These are phyloP conservation scores for Calocybe indica DNA, from an alignment of 768 basidiomycete species.

Conservation along the genomic window DNA sequence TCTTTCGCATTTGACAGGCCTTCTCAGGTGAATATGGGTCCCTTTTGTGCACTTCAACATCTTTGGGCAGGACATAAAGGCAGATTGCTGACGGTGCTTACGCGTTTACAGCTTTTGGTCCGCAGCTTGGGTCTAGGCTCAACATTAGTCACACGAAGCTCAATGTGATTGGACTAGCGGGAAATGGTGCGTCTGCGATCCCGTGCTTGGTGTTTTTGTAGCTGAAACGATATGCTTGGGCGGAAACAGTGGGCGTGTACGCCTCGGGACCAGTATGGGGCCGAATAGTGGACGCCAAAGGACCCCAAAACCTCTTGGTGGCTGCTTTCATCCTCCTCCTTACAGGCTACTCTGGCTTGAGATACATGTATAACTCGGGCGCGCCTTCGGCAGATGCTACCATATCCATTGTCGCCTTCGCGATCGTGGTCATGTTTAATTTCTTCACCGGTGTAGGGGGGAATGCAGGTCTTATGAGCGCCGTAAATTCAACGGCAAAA, in stretches of 20 bases:
- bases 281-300: constrained; percentile 65
- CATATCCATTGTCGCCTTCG: constrained; percentile 37
- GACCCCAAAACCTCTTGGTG: constrained; percentile 63
- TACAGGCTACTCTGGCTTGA: constrained; percentile 71
- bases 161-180: constrained; percentile 76
- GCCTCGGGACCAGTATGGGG: constrained; percentile 75
- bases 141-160: constrained; percentile 73
- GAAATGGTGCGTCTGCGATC: constrained; percentile 48
- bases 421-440: constrained; percentile 52
- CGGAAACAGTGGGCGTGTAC: constrained; percentile 66
- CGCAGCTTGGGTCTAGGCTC: constrained; percentile 77
- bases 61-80: neutral
- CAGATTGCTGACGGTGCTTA: neutral
- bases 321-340: constrained; percentile 56
- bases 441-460: constrained; percentile 77
- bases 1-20: constrained; percentile 18
- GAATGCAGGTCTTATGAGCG: constrained; percentile 62
- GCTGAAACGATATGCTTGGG: neutral
- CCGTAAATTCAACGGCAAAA: constrained; percentile 79
- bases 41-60: neutral
- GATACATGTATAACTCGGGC: constrained; percentile 56
- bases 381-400: constrained; percentile 25
- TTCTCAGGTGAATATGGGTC: constrained; percentile 31
- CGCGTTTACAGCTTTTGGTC: constrained; percentile 61
- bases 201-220: neutral